Conservation (phyloP, 23 red algal genomes). For the Cyanidium caldarium region DNA sequence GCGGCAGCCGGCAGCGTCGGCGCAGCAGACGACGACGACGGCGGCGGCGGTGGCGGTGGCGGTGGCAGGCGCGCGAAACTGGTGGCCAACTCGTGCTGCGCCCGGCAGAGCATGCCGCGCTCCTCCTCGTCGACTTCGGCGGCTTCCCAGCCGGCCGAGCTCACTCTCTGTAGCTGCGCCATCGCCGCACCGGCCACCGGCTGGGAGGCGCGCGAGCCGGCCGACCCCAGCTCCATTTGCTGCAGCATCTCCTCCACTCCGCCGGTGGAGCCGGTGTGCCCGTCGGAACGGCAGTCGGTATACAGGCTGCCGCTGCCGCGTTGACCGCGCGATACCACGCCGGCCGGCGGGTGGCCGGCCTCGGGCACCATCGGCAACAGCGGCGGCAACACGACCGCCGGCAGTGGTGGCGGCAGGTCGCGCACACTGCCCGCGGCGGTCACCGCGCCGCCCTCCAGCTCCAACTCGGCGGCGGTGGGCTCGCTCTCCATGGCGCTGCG, state of each 20-base stretch:
- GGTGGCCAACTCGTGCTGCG: slow-evolving; percentile 7
- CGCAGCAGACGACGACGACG: neutral
- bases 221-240: neutral
- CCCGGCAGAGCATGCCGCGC: slow-evolving; percentile 4
- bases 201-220: neutral
- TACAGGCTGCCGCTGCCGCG: too few species aligned
- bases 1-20: neutral
- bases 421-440: too few species aligned
- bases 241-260: neutral
- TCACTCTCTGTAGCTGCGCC: too few species aligned
- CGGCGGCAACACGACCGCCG: too few species aligned
- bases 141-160: slow-evolving; percentile 13
- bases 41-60: too few species aligned
- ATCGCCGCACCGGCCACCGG: neutral
- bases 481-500: neutral
- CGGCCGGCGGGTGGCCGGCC: too few species aligned
- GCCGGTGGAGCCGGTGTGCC: too few species aligned
- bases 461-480: neutral
- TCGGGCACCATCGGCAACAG: too few species aligned
- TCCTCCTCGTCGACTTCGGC: slow-evolving; percentile 31
- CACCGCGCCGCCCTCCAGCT: neutral
- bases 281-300: too few species aligned
- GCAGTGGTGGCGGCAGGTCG: too few species aligned
- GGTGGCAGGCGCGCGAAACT: slow-evolving; percentile 8
- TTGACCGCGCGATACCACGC: too few species aligned